phyloP scores from a whole-genome alignment of 176 grass and related monocot genomes.

The Dactylis glomerata region DNA sequence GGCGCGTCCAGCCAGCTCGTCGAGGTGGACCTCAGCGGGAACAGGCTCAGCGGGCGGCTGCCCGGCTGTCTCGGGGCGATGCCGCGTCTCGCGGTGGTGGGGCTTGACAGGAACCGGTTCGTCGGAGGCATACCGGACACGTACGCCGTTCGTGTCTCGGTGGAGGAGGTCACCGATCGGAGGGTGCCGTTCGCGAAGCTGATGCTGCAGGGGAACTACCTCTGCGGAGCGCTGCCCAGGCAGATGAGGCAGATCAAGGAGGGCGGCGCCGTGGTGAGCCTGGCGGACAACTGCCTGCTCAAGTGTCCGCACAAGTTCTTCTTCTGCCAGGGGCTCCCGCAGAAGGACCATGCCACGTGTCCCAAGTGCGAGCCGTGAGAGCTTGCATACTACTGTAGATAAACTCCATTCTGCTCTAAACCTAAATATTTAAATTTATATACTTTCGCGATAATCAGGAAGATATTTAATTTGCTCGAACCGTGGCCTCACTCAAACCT shows the following conservation, averaged over 20 bases:
- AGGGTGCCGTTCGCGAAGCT: constrained; percentile 44
- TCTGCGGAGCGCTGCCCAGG: constrained; percentile 38
- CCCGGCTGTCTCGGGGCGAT: constrained; percentile 35
- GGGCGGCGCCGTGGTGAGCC: constrained; percentile 25
- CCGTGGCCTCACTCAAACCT: not conserved
- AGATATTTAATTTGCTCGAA: not conserved
- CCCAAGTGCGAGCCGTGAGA: constrained; percentile 32
- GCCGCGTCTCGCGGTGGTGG: constrained; percentile 36
- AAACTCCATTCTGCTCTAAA: not conserved
- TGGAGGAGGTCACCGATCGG: not conserved
- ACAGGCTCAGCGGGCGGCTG: constrained; percentile 33
- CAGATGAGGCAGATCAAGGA: constrained; percentile 44
- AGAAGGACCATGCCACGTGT: constrained; percentile 43
- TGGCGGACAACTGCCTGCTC: constrained; percentile 56
- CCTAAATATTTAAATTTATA: not conserved
- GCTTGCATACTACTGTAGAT: constrained; percentile 17
- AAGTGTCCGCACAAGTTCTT: constrained; percentile 40
- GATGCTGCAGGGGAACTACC: constrained; percentile 44
- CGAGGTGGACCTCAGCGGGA: constrained; percentile 44
- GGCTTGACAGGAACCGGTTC: constrained; percentile 59
- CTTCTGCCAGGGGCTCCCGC: constrained; percentile 48
- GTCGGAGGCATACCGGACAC: constrained; percentile 31
- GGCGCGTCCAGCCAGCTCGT: constrained; percentile 34
- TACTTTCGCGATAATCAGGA: not conserved
- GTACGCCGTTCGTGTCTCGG: constrained; percentile 46